Base-by-base conservation (phyloP, 768 basidiomycete genomes). In the Suillus subluteus region DNA sequence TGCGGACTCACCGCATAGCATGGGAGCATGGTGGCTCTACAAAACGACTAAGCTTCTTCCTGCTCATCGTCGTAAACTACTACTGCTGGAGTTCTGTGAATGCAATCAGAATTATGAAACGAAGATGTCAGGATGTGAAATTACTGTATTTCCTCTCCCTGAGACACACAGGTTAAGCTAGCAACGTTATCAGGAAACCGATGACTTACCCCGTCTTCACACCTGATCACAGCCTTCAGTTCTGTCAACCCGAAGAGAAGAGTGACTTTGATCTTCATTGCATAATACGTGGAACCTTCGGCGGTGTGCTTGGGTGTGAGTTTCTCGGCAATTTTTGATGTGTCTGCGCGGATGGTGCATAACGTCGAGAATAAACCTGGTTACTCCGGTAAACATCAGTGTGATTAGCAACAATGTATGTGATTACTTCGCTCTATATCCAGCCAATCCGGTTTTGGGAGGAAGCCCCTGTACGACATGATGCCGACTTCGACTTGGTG, bases 171-270 rank as follows among this genome's bases (percentile, higher is more conserved):
- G 3, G 43, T 15, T 23, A 2, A 41, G 40, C 21, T 72, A 18
- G 16, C 58, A 61, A 58, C 18, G 43, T 65, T n/a, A n/a, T n/a
- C 35, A 15, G 18, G 1, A 23, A 18, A 15, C 15, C 1, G 30
- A 2, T 43, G 13, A 81, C 80, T 30, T 75, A 85, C 84, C 62
- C 81, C 78, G 48, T 86, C 84, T 67, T 77, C 73, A 85, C 86
- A 88, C 30, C 79, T 76, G 58, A 87, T 79, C 58, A 84, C 82
- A 0, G 85, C 86, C 65, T 79, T 82, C 67, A 87, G 71, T 66
- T 87, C 87, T 3, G 85, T 87, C 56, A 83, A 68, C 6, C 87
- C 87, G 64, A 87, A 86, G 9, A 82, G 73, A 30, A 88, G 67
- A 11, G 87, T 75, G 7, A 87, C 66, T 12, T 73, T 75, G 59